A percentile compares a stretch with the other conserved stretches of the same genome.
Conservation (phyloP, 371 early-diverging fungal genomes). For the Mortierella sp. region DNA sequence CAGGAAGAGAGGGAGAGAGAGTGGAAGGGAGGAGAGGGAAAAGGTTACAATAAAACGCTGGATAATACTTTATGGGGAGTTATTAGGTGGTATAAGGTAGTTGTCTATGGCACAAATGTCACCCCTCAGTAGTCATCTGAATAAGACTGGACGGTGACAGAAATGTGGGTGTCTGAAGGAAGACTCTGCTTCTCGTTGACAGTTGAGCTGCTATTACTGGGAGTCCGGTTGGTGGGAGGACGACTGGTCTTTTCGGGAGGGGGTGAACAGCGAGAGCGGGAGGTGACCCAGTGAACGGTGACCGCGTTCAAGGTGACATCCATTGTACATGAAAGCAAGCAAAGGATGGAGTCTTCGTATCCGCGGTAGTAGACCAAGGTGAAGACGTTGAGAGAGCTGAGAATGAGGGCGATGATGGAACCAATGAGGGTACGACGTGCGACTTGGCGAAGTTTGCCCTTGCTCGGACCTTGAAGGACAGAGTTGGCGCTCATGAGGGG, state of each 20-base stretch:
- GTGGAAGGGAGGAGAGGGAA: no score
- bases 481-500: slow-evolving; percentile 42
- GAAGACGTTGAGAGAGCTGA: slow-evolving; percentile 55
- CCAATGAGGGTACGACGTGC: slow-evolving; percentile 59
- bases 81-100: no score
- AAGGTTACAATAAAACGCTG: no score
- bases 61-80: no score
- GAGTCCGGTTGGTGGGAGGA: slow-evolving; percentile 13
- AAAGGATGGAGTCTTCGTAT: slow-evolving; percentile 55
- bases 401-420: slow-evolving; percentile 50
- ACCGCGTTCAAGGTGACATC: slow-evolving; percentile 41
- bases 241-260: slow-evolving; percentile 29
- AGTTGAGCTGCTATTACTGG: slow-evolving; percentile 13
- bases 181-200: slow-evolving; percentile 27
- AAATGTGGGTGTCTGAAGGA: slow-evolving; percentile 40
- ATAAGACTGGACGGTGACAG: slow-evolving; percentile 46
- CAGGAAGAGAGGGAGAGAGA: no score
- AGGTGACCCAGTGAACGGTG: slow-evolving; percentile 49
- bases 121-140: slow-evolving; percentile 19
- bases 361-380: slow-evolving; percentile 52
- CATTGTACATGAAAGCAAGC: slow-evolving; percentile 39
- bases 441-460: slow-evolving; percentile 57
- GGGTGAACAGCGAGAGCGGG: slow-evolving; percentile 22
- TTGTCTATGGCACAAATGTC: no score
- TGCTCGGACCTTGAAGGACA: slow-evolving; percentile 37